Conservation (phyloP, 2,329 filamentous ascomycete species). For the Arthroderma sp. region DNA sequence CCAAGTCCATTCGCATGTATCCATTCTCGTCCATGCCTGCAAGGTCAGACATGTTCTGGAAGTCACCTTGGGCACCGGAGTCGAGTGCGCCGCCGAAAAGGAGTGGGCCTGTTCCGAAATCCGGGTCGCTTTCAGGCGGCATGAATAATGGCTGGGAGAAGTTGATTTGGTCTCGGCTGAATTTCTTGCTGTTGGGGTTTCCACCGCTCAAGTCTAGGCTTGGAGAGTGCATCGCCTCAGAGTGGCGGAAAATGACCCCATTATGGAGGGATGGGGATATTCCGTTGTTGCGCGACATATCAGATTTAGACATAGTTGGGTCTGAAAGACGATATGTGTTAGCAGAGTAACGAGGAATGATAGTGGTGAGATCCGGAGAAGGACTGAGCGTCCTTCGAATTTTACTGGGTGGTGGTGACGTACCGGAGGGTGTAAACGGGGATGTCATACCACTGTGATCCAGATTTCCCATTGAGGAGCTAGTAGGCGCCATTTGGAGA, state of each 20-base stretch:
- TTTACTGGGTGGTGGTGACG: conserved; percentile 3
- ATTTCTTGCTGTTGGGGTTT: not conserved
- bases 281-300: not conserved
- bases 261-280: conserved; percentile 1
- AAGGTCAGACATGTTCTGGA: conserved; percentile 1
- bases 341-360: not conserved
- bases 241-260: not conserved
- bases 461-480: not conserved
- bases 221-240: not conserved
- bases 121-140: conserved; percentile 2
- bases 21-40: conserved; percentile 1
- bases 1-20: conserved; percentile 1
- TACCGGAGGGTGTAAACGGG: conserved; percentile 3
- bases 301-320: conserved; percentile 2
- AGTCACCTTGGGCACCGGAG: conserved; percentile 1
- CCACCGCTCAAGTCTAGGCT: not conserved
- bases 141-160: conserved; percentile 5
- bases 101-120: conserved; percentile 3
- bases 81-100: conserved; percentile 3
- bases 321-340: conserved; percentile 2
- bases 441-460: conserved; percentile 4
- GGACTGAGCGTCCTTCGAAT: conserved; percentile 4
- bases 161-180: conserved; percentile 1
- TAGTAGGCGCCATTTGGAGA: not conserved
- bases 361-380: not conserved